Conservation (phyloP, 2,329 filamentous ascomycete genomes). For the Rhytidhysteron rufulum region DNA sequence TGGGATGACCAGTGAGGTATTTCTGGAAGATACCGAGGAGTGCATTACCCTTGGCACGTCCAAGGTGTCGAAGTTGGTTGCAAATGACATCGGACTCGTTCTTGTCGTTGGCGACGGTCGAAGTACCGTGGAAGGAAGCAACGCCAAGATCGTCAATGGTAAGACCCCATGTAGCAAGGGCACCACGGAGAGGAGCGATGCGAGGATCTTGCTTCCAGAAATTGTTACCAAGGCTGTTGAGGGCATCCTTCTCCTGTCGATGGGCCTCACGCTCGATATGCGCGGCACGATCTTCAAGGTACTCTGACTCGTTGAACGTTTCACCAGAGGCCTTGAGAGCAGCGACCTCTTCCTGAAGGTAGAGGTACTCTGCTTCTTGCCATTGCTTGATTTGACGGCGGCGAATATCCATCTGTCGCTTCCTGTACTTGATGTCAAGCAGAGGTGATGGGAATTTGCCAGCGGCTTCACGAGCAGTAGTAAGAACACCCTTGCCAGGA, state of each 20-base stretch:
- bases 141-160: conserved; percentile 94
- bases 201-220: conserved; percentile 97
- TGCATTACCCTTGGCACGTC: conserved; percentile 93
- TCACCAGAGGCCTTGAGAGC: conserved; percentile 80
- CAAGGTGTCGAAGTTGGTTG: conserved; percentile 91
- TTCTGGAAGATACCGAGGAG: conserved; percentile 98
- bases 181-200: conserved; percentile 93
- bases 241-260: conserved; percentile 88
- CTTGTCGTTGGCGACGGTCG: conserved; percentile 98
- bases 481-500: conserved; percentile 93
- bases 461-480: conserved; percentile 84
- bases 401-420: conserved; percentile 88
- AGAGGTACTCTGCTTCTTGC: conserved; percentile 93
- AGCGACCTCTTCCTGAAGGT: conserved; percentile 84
- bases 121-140: conserved; percentile 98
- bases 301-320: conserved; percentile 76
- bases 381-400: conserved; percentile 93
- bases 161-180: conserved; percentile 94
- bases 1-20: conserved; percentile 96
- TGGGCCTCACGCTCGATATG: conserved; percentile 87
- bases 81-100: conserved; percentile 98
- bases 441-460: conserved; percentile 94
- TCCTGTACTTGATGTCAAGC: conserved; percentile 95
- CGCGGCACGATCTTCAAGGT: conserved; percentile 74
- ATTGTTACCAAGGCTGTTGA: conserved; percentile 91